A percentile compares a stretch with the other conserved stretches of the same genome.
phyloP scores from a whole-genome alignment of 495 filamentous ascomycete genomes.

The Hypoxylon rickii region DNA sequence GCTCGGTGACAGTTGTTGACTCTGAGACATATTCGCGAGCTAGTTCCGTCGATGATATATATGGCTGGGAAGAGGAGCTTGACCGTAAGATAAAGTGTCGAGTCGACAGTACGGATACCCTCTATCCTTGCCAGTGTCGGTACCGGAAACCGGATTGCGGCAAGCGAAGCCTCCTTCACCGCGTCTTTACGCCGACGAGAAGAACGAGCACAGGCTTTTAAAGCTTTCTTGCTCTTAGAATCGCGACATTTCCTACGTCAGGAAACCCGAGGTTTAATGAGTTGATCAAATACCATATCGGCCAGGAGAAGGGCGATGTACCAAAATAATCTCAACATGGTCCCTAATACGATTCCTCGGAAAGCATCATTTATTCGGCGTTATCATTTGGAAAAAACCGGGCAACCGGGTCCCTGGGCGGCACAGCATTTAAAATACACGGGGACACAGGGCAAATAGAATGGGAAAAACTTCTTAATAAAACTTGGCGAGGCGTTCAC shows the following conservation, averaged over 20 bases:
- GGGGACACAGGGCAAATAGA: constrained; percentile 25
- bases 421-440: constrained; percentile 33
- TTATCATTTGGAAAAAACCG: constrained; percentile 26
- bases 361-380: constrained; percentile 27
- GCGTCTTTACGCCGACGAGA: constrained; percentile 43
- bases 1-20: constrained; percentile 35
- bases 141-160: constrained; percentile 39
- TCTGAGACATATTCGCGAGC: constrained; percentile 25
- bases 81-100: constrained; percentile 35
- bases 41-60: constrained; percentile 44
- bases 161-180: constrained; percentile 47
- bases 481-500: constrained; percentile 33
- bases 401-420: constrained; percentile 31
- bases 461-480: constrained; percentile 19
- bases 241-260: background rate
- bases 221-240: background rate
- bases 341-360: constrained; percentile 4
- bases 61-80: constrained; percentile 56
- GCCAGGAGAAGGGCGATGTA: constrained; percentile 1
- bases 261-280: constrained; percentile 17
- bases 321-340: constrained; percentile 9
- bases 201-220: constrained; percentile 24
- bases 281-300: constrained; percentile 1
- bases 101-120: constrained; percentile 12
- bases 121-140: constrained; percentile 16